Conservation (phyloP, 2,329 filamentous ascomycete genomes). For the Chaetomium strumarium region DNA sequence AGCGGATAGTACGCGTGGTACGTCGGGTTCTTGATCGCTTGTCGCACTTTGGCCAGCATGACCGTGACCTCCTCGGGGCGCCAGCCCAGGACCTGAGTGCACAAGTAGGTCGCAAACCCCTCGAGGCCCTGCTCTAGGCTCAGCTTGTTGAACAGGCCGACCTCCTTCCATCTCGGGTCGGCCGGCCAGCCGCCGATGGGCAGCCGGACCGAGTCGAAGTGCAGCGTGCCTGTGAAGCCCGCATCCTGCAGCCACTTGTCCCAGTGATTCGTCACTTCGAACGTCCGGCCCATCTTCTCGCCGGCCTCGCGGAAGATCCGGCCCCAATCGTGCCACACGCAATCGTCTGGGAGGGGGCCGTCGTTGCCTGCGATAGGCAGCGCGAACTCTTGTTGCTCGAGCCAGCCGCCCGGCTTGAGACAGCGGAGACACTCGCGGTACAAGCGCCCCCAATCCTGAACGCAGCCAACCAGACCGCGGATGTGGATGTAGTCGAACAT, state of each 20-base stretch:
- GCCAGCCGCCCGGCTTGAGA: slow-evolving; percentile 6
- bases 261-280: not conserved
- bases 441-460: not conserved
- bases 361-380: slow-evolving; percentile 1
- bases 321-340: slow-evolving; percentile 1
- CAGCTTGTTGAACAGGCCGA: not conserved
- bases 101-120: not conserved
- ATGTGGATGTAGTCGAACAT: slow-evolving; percentile 6
- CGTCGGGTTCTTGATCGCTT: not conserved
- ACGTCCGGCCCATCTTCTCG: not conserved
- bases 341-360: not conserved
- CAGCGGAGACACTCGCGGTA: not conserved
- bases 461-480: not conserved
- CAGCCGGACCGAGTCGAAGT: not conserved
- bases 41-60: not conserved
- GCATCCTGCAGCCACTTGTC: not conserved
- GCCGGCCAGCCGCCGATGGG: not conserved
- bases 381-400: slow-evolving; percentile 1
- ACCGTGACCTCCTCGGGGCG: not conserved
- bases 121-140: not conserved
- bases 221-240: not conserved
- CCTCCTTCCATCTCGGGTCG: not conserved
- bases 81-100: not conserved
- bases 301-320: not conserved
- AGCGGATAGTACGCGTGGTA: not conserved